Evolutionary conservation across 768 basidiomycete genomes (phyloP), one percentile per base, ranked within the genome.

Genomic region (Udeniomyces megalosporus): DNA sequence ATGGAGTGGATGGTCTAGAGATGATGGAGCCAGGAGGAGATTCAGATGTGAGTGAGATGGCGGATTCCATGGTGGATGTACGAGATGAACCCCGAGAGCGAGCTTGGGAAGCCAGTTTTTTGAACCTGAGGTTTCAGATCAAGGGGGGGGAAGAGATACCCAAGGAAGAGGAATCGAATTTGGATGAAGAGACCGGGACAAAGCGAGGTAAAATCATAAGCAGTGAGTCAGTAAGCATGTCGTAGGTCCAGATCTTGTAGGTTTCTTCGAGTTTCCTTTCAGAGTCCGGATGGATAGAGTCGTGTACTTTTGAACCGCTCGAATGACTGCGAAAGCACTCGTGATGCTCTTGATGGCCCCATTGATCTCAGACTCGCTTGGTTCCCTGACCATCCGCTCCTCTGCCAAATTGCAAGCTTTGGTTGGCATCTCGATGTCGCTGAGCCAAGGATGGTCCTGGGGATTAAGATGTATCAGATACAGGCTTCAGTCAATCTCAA

Each of bases 281-380:
- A 22, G 52, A 22, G n/a, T 22, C 28, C 22, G 12, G 15, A 20
- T 61, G n/a, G 7, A 14, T n/a, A n/a, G n/a, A n/a, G n/a, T n/a
- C n/a, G 64, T 67, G 46, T 35, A 70, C 68, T 72, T 73, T 55
- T 72, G 71, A 2, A 70, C 71, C 32, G 72, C 72, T 29, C 71
- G 69, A 53, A 72, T 66, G 60, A 73, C 72, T 10, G 71, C 71
- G 53, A 74, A 74, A 11, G 70, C 68, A 42, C 67, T 66, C 24
- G 69, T 62, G 52, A 72, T 51, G 3, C 65, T 64, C 1, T 67
- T 60, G 35, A 74, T 70, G 34, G 74, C 74, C 20, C 65, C 64
- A 24, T 67, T 64, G 45, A 74, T 48, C 56, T 74, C 74, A 29
- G 73, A 70, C 50, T 68, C 64, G 17, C 71, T 72, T 7, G 74